Percentiles rank a stretch among this genome's conserved stretches.
phyloP scores from a whole-genome alignment of 1,284 basidiomycete species.

The Leccinum subatratum region DNA sequence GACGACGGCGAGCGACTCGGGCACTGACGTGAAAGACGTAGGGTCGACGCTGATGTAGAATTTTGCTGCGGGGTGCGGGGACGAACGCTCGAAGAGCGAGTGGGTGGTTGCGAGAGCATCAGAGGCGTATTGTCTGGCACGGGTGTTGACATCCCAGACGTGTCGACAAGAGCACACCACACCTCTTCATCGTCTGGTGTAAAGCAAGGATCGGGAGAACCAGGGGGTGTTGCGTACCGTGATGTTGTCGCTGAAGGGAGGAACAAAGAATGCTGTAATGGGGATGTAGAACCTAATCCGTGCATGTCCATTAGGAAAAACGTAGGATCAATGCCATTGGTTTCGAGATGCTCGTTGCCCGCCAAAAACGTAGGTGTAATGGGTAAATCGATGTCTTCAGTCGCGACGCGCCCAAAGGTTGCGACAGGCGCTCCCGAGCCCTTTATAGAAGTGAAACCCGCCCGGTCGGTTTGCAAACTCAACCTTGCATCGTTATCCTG shows the following conservation, averaged over 20 bases:
- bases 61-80: background rate
- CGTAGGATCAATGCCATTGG: background rate
- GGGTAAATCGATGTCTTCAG: background rate
- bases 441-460: background rate
- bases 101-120: conserved; percentile 2
- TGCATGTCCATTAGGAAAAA: background rate
- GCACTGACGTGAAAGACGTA: background rate
- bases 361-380: conserved; percentile 1
- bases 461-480: background rate
- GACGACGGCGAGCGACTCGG: conserved; percentile 6
- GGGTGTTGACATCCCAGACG: conserved; percentile 18
- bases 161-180: conserved; percentile 12
- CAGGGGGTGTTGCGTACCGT: conserved; percentile 14
- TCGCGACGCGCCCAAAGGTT: background rate
- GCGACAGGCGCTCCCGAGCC: background rate
- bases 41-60: background rate
- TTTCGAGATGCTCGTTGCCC: background rate
- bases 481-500: background rate
- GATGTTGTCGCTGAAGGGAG: background rate
- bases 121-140: background rate
- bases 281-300: conserved; percentile 5
- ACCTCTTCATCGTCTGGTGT: conserved; percentile 25
- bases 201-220: background rate
- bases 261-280: background rate
- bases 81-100: conserved; percentile 6